Conservation (phyloP, 2,329 filamentous ascomycete species). For the Paraphaeosphaeria minitans region DNA sequence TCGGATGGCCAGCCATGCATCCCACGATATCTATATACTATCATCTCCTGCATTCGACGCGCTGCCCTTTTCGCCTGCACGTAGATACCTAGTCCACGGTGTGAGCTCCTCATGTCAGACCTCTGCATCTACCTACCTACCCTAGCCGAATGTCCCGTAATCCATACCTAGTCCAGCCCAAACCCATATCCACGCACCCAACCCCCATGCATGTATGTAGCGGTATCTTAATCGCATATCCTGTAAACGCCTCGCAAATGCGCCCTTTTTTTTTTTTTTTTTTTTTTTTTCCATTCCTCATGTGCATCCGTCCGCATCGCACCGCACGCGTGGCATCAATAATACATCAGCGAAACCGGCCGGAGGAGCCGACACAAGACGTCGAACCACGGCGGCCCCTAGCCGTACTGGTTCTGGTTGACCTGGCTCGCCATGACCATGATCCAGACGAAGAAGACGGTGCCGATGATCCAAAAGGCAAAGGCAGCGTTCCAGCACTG, state of each 20-base stretch:
- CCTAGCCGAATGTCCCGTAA: background rate
- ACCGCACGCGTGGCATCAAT: background rate
- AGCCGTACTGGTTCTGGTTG: conserved; percentile 52
- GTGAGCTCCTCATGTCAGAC: too few relatives aligned
- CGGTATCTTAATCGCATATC: conserved; percentile 9
- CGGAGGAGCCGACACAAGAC: background rate
- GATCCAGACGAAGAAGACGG: conserved; percentile 70
- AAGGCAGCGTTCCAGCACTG: conserved; percentile 68
- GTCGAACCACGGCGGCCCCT: conserved; percentile 8
- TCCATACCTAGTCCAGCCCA: too few relatives aligned
- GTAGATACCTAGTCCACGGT: too few relatives aligned
- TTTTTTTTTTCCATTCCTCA: too few relatives aligned
- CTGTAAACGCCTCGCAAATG: background rate
- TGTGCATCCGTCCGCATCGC: background rate
- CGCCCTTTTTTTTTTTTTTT: too few relatives aligned
- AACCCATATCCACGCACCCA: too few relatives aligned
- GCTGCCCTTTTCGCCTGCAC: too few relatives aligned
- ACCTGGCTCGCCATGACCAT: conserved; percentile 66
- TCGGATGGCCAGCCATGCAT: too few relatives aligned
- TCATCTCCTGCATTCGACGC: too few relatives aligned
- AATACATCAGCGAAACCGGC: background rate
- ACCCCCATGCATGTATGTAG: conserved; percentile 5
- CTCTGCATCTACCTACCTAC: too few relatives aligned
- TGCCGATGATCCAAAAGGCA: conserved; percentile 66
- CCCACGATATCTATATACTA: too few relatives aligned